Evolutionary conservation across 225 moss, liverwort and hornwort species (phyloP), one percentile per base, ranked within the genome.

Genomic region (Marchantia polymorpha): DNA sequence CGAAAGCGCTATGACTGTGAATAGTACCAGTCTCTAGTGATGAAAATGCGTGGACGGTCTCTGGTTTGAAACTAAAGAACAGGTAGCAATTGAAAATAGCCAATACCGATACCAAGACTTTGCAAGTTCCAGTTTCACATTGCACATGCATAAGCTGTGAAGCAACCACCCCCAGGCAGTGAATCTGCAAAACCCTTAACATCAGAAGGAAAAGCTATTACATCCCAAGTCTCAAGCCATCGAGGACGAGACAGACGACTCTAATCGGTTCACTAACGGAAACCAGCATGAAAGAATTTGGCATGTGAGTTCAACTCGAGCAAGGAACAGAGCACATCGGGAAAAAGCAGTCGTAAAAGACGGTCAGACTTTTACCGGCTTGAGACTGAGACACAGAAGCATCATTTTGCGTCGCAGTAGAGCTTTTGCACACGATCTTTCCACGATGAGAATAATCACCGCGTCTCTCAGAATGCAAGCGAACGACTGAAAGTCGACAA

Each of bases 361-460:
- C 9, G 59, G 11, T 30, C 4, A 48, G 22, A 63, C 48, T 71
- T 14, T 3, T 64, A 69, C 26, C 69, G 12, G 17, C 68, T 49
- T 8, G 60, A 56, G 79, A 54, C 52, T 22, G 51, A 59, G 70
- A 70, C 31, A 69, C 52, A 11, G 60, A 69, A 22, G 27, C 75
- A 49, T 77, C 81, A 48, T 81, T 76, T 65, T 83, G 74, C 23
- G 83, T 83, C 29, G 86, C 75, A 7, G 81, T 76, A 11, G 86
- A 83, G 70, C 52, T 86, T 76, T 31, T 71, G 79, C 86, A 86
- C 13, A 83, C 78, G 50, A 83, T 81, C 69, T 71, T 83, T 29
- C 53, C 49, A 20, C 52, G 20, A 26, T 56, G 15, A 29, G 61
- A 4, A 31, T 15, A 48, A 30, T 25, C 16, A 0, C 25, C 16